Conservation (phyloP, 2,329 filamentous ascomycete species). For the Cladosporium sp. region DNA sequence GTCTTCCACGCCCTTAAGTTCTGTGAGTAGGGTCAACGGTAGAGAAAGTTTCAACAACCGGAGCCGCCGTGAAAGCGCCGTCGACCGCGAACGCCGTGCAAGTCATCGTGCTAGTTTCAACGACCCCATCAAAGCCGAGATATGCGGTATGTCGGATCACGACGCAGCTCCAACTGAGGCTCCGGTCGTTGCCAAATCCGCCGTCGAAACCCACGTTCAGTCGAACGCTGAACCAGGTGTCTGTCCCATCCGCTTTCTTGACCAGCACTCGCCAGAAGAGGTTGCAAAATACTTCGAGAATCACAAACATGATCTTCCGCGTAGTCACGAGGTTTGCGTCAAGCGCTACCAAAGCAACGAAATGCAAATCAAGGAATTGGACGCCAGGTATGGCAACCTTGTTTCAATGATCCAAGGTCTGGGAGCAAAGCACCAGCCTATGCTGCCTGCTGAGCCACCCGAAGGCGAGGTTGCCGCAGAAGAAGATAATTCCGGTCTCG, state of each 20-base stretch:
- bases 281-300: constrained; percentile 89
- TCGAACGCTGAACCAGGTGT: constrained; percentile 44
- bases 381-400: constrained; percentile 88
- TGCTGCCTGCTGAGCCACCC: constrained; percentile 51
- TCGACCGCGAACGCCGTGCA: constrained; percentile 16
- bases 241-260: constrained; percentile 87
- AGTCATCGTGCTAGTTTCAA: constrained; percentile 26
- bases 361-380: constrained; percentile 76
- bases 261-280: constrained; percentile 88
- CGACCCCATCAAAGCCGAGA: constrained; percentile 33
- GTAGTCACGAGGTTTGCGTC: constrained; percentile 89
- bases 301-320: constrained; percentile 89
- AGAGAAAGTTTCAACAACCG: constrained; percentile 36
- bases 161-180: constrained; percentile 4
- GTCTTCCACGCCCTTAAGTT: constrained; percentile 23
- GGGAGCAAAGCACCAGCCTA: constrained; percentile 78
- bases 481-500: constrained; percentile 28
- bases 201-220: constrained; percentile 16
- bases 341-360: constrained; percentile 83
- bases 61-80: neutral
- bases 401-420: constrained; percentile 92
- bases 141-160: constrained; percentile 29
- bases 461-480: constrained; percentile 38
- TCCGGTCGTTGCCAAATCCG: constrained; percentile 11
- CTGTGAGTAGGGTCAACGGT: constrained; percentile 31